phyloP scores from a whole-genome alignment of 176 grass and related monocot genomes.

The Oryza coarctata region DNA sequence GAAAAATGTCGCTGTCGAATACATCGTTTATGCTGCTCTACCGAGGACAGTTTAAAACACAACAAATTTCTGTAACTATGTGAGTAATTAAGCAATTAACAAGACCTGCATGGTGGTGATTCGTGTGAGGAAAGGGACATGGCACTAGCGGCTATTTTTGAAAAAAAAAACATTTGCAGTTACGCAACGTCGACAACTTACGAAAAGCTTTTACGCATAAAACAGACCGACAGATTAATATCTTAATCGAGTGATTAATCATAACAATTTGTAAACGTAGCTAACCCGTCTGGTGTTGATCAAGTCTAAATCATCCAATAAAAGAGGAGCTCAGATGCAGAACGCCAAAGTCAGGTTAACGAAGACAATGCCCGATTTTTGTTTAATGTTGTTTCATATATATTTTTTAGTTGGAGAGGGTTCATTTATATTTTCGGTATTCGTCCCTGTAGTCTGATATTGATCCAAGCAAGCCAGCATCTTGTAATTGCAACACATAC shows the following conservation, averaged over 20 bases:
- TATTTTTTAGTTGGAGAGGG: neutral
- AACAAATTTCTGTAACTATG: neutral
- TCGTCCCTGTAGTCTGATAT: neutral
- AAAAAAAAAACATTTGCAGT: constrained; percentile 14
- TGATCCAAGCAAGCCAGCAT: neutral
- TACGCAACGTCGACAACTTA: constrained; percentile 8
- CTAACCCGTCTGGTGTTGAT: neutral
- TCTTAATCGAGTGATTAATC: neutral
- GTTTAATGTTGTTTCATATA: neutral
- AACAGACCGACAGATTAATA: neutral
- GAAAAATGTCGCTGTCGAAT: neutral
- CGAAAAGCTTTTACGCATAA: constrained; percentile 31
- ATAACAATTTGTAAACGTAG: neutral
- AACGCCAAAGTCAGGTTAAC: neutral
- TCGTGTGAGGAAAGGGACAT: neutral
- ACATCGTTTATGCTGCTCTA: neutral
- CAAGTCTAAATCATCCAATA: neutral
- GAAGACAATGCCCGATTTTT: neutral
- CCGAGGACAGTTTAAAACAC: neutral
- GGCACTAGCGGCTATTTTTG: neutral
- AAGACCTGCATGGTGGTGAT: neutral
- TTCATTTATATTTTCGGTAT: neutral
- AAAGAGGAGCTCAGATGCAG: neutral
- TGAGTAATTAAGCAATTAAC: neutral
- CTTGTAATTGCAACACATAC: neutral